Base-by-base conservation (phyloP, 1,139 yeast species). In the Arxiozyma bovina region DNA sequence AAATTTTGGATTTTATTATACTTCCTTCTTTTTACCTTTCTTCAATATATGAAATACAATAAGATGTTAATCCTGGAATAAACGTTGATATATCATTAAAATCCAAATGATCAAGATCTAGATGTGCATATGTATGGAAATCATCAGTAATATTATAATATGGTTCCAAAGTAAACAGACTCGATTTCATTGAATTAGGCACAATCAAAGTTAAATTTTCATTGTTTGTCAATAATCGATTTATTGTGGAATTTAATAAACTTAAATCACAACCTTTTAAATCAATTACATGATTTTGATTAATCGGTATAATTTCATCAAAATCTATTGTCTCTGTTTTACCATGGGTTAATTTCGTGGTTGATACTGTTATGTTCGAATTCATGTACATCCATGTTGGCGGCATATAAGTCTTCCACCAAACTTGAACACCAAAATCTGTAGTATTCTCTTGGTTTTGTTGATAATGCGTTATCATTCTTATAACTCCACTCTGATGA, bases 341-440 rank as follows among this genome's bases (percentile, higher is more conserved):
- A 12, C n/a, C 40, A 15, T 59, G 41, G 4, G 53, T 52, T 46
- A 70, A 61, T 46, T 61, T 67, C 8, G 67, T 62, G 25, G 70
- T 66, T 12, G 70, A 66, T 22, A 58, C 63, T 0, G 61, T 60
- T 20, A 70, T 50, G 5, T 62, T 54, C 1, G 57, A 45, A 52
- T 73, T 74, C 2, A 85, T 87, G 50, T 88, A 71, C 55, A 91
- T 66, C 96, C 96, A 91, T 3, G 88, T 78, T 0, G 99, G 98
- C 0, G 98, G 98, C 1, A 90, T 79, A 64, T 91, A 93, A 0
- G 97, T 89, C 66, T 91, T 83, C 97, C 98, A 93, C 93, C 96
- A 93, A 1, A 89, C 65, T 44, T 83, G 80, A 0, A 79, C 65
- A 1, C 69, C 65, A 1, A 58, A 53, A 20, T 50, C 38, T 3